These are phyloP conservation scores for Theobroma cacao DNA, from an alignment of 345 rosid genomes.

Conservation along the genomic window DNA sequence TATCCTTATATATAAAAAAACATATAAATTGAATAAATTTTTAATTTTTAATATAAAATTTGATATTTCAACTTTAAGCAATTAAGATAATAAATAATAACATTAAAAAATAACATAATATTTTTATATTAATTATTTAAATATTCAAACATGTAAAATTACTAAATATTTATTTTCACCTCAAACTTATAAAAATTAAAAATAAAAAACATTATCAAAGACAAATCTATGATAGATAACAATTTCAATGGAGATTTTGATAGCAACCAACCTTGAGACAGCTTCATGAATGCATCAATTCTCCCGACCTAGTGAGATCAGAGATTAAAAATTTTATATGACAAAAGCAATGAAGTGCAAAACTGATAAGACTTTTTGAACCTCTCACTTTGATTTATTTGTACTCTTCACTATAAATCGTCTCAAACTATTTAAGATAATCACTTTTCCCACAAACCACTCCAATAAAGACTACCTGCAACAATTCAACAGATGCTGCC, in stretches of 20 bases:
- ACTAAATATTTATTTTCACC: too few relatives aligned
- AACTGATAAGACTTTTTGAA: neutral
- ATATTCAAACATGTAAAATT: too few relatives aligned
- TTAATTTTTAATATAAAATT: too few relatives aligned
- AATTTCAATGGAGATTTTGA: constrained; percentile 41
- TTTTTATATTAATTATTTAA: too few relatives aligned
- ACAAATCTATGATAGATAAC: too few relatives aligned
- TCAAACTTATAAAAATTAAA: too few relatives aligned
- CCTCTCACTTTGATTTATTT: constrained; percentile 53
- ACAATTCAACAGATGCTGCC: constrained; percentile 14
- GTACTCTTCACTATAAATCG: constrained; percentile 46
- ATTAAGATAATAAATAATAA: too few relatives aligned
- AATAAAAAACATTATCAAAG: too few relatives aligned
- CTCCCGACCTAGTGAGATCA: constrained; percentile 47
- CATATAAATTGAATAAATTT: too few relatives aligned
- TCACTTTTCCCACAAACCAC: constrained; percentile 66
- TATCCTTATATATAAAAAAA: too few relatives aligned
- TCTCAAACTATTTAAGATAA: constrained; percentile 60
- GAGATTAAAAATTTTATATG: neutral
- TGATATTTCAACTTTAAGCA: too few relatives aligned
- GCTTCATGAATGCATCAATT: constrained; percentile 57
- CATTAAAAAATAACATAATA: too few relatives aligned
- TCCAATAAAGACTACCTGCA: constrained; percentile 68
- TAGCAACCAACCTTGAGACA: constrained; percentile 72
- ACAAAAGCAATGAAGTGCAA: neutral